phyloP scores from a whole-genome alignment of 495 filamentous ascomycete genomes.

The Ramalina peruviana region DNA sequence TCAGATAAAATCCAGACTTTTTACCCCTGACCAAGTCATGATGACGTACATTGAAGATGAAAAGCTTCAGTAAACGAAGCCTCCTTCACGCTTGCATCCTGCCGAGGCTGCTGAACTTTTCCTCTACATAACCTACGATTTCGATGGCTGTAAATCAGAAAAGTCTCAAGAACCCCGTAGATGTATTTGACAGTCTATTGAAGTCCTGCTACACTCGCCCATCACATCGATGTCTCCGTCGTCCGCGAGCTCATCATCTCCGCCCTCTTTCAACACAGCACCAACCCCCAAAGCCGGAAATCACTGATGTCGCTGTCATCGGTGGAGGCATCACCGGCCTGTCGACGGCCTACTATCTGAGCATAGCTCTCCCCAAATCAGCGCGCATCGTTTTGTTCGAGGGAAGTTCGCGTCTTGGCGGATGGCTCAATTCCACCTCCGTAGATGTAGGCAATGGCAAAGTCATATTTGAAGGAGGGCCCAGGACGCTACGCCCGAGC shows the following conservation, averaged over 20 bases:
- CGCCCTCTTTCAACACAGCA: neutral
- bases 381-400: slow-evolving; percentile 69
- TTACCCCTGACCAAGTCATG: too few relatives aligned
- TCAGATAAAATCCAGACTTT: too few relatives aligned
- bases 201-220: slow-evolving; percentile 14
- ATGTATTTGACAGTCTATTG: slow-evolving; percentile 12
- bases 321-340: slow-evolving; percentile 90
- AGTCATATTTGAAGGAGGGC: slow-evolving; percentile 73
- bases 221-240: slow-evolving; percentile 6
- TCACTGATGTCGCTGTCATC: slow-evolving; percentile 49
- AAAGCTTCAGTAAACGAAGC: too few relatives aligned
- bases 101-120: too few relatives aligned
- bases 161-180: slow-evolving; percentile 1
- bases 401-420: slow-evolving; percentile 50
- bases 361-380: slow-evolving; percentile 38
- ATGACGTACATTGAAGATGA: too few relatives aligned
- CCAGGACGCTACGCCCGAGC: slow-evolving; percentile 57
- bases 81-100: too few relatives aligned
- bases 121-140: too few relatives aligned
- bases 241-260: neutral
- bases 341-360: slow-evolving; percentile 60
- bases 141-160: neutral
- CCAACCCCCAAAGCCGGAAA: neutral
- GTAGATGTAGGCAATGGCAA: slow-evolving; percentile 44
- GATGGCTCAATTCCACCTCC: slow-evolving; percentile 64